Evolutionary conservation across 2,329 filamentous ascomycete species (phyloP), one percentile per base, ranked within the genome.

Genomic region (Pleoardoris graminearum): DNA sequence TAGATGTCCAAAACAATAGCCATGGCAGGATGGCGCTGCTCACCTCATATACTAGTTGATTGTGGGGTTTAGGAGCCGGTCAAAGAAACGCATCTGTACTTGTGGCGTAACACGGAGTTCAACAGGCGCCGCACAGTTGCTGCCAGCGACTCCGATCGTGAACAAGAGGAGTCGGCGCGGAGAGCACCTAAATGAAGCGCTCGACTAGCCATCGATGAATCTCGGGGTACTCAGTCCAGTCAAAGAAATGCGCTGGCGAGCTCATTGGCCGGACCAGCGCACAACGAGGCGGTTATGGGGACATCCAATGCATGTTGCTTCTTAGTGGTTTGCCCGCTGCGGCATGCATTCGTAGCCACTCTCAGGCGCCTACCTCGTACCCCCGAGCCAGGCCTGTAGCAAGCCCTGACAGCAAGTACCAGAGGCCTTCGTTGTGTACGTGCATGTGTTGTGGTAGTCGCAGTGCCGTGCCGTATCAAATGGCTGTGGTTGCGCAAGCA

Each of bases 81-180:
- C 51, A 45, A 41, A 54, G 48, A 55, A 52, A 42, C 50, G 54
- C 61, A 63, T 68, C 65, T 68, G 60, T 63, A 7, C 50, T 61
- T 65, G 63, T 59, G 59, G 59, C 56, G 66, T 66, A 58, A 60
- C 66, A 67, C 67, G 62, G 63, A 63, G 58, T 64, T 54, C 57
- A 61, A 62, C 69, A 69, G 66, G 69, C 67, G 68, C 68, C 65
- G 67, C 61, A 58, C 54, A 59, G 57, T 59, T 58, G 45, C 57
- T 63, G 62, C 62, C 67, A 67, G 65, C 60, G 61, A 63, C 66
- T 57, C 54, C 48, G 56, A 49, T 25, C 57, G 59, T 52, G 63
- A 68, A 64, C 68, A 67, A 66, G 67, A 7, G 12, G 29, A 36
- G 43, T 35, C 29, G 19, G 33, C 14, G 2, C n/a, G 7, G 38